A percentile compares a stretch with the other conserved stretches of the same genome.
Conservation (phyloP, 2,329 filamentous ascomycete species). For the Diaporthe sp. region DNA sequence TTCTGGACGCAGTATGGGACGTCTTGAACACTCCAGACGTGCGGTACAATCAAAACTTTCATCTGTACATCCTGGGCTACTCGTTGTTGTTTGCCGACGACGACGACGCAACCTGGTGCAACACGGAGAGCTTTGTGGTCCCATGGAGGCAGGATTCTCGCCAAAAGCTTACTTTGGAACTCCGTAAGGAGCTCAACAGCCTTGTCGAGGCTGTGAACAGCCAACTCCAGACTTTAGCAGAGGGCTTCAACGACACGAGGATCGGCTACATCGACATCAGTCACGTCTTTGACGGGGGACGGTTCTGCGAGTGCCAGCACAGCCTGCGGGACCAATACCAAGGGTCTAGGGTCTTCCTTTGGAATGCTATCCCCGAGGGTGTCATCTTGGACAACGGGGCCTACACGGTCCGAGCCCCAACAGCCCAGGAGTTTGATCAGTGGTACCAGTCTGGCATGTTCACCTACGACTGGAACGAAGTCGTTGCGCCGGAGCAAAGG, state of each 20-base stretch:
- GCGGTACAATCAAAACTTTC: constrained; percentile 17
- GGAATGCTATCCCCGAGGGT: constrained; percentile 16
- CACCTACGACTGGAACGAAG: constrained; percentile 20
- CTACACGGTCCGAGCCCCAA: constrained; percentile 19
- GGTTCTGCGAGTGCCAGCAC: constrained; percentile 16
- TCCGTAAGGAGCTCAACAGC: constrained; percentile 15
- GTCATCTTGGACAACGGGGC: constrained; percentile 18
- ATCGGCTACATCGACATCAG: constrained; percentile 20
- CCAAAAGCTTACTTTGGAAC: constrained; percentile 21
- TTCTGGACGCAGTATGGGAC: constrained; percentile 18
- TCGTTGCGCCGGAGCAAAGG: constrained; percentile 10
- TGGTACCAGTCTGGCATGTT: constrained; percentile 18
- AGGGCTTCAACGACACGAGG: constrained; percentile 18
- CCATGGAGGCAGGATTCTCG: constrained; percentile 19
- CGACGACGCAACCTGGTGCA: constrained; percentile 11
- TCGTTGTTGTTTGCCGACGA: constrained; percentile 13
- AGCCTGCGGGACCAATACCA: constrained; percentile 19
- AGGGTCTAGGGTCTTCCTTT: constrained; percentile 10
- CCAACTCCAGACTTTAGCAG: constrained; percentile 17
- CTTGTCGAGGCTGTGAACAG: constrained; percentile 14
- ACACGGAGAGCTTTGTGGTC: constrained; percentile 21
- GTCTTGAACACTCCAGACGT: constrained; percentile 6
- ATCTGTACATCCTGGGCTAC: constrained; percentile 10
- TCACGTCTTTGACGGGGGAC: constrained; percentile 15
- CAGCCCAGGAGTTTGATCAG: constrained; percentile 16